Conservation (phyloP, 176 grass and related monocot species). For the Aechmea fasciata region DNA sequence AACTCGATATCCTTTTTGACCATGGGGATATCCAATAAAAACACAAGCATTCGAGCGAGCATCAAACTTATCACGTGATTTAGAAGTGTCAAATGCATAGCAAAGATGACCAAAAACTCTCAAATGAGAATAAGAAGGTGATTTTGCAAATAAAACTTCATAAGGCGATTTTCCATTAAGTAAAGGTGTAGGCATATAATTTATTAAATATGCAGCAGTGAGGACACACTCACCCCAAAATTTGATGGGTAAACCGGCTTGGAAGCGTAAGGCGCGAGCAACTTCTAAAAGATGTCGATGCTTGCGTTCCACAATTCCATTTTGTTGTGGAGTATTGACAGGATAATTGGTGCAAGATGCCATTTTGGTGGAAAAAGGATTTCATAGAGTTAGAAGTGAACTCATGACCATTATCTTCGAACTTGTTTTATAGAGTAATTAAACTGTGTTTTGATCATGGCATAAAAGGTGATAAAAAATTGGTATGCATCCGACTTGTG, state of each 20-base stretch:
- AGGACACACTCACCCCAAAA: slow-evolving; percentile 19
- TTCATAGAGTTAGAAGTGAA: neutral
- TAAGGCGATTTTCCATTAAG: slow-evolving; percentile 8
- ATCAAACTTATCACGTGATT: neutral
- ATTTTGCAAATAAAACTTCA: neutral
- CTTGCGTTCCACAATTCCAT: neutral
- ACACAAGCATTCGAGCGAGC: neutral
- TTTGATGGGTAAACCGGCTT: neutral
- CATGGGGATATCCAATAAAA: neutral
- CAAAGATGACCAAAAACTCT: neutral
- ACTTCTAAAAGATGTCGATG: neutral
- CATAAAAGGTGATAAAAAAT: neutral
- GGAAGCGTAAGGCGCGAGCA: neutral
- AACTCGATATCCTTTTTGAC: neutral
- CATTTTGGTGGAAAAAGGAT: neutral
- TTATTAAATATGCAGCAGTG: slow-evolving; percentile 8
- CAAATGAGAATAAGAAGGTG: neutral
- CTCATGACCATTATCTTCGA: neutral
- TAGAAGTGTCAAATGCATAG: too few species aligned
- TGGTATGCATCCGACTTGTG: neutral
- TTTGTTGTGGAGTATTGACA: neutral
- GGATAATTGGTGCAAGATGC: neutral
- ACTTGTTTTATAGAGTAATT: neutral
- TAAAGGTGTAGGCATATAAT: neutral
- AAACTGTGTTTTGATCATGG: neutral